phyloP scores from a whole-genome alignment of 495 filamentous ascomycete genomes.

The Penicillium antarcticum region DNA sequence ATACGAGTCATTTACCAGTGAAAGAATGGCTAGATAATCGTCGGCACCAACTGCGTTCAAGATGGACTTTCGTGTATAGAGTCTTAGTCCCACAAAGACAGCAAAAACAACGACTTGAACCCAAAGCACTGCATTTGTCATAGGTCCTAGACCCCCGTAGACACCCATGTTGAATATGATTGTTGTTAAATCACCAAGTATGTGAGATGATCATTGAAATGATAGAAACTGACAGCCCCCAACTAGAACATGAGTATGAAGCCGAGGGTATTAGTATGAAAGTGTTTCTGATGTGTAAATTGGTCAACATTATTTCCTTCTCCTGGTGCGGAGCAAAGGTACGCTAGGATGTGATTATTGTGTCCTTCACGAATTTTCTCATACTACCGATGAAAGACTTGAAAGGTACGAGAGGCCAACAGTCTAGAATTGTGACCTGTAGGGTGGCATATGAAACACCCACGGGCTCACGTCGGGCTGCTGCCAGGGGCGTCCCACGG shows the following conservation, averaged over 20 bases:
- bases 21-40: conserved; percentile 17
- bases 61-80: conserved; percentile 24
- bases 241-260: background rate
- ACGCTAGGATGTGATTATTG: too few species aligned
- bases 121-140: conserved; percentile 27
- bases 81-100: conserved; percentile 17
- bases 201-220: background rate
- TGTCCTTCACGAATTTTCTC: too few species aligned
- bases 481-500: too few species aligned
- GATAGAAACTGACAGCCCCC: background rate
- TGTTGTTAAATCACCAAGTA: background rate
- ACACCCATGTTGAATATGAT: conserved; percentile 13
- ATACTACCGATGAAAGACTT: too few species aligned
- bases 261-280: conserved; percentile 5
- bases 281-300: background rate
- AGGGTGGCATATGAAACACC: too few species aligned
- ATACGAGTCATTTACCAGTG: conserved; percentile 10
- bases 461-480: too few species aligned
- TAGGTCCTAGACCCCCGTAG: conserved; percentile 26
- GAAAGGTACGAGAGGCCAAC: too few species aligned
- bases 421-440: too few species aligned
- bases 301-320: conserved; percentile 4
- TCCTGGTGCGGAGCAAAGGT: background rate
- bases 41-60: conserved; percentile 22
- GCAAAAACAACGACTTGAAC: conserved; percentile 16